Conservation (phyloP, 176 grass and related monocot species). For the Tuctoria greenei region DNA sequence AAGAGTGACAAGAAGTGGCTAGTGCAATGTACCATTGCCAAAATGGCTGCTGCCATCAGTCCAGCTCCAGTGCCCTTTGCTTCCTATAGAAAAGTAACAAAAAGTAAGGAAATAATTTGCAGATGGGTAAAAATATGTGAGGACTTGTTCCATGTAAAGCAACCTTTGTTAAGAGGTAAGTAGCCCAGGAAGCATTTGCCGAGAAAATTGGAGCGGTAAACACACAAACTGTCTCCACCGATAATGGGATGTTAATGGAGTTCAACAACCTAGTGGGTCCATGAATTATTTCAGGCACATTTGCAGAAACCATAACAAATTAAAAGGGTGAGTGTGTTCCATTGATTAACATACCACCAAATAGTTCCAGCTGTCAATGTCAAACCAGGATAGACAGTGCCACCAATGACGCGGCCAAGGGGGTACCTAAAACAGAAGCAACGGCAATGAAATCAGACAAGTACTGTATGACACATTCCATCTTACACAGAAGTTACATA, state of each 20-base stretch:
- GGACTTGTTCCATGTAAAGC: constrained; percentile 3
- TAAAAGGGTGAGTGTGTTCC: not conserved
- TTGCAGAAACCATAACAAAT: not conserved
- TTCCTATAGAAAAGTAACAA: constrained; percentile 49
- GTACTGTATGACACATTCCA: not conserved
- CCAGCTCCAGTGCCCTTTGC: constrained; percentile 98
- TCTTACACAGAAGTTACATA: not conserved
- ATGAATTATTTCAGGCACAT: constrained; percentile 43
- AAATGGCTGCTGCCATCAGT: constrained; percentile 81
- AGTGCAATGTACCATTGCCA: constrained; percentile 70
- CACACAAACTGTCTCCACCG: constrained; percentile 97
- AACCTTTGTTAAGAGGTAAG: constrained; percentile 97
- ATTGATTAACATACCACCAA: constrained; percentile 67
- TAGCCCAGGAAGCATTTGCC: constrained; percentile 91
- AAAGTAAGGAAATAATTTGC: constrained; percentile 10
- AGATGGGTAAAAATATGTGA: constrained; percentile 16
- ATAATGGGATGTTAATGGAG: constrained; percentile 88
- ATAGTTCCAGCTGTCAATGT: constrained; percentile 97
- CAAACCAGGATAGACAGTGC: constrained; percentile 94
- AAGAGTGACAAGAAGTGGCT: not conserved
- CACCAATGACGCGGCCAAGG: constrained; percentile 96
- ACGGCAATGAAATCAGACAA: constrained; percentile 4
- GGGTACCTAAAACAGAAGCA: constrained; percentile 71
- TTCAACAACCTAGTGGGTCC: constrained; percentile 65
- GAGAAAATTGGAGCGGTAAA: constrained; percentile 99